These are phyloP conservation scores for Tympanopsis confertula DNA, from an alignment of 2,329 filamentous ascomycete species.

Conservation along the genomic window DNA sequence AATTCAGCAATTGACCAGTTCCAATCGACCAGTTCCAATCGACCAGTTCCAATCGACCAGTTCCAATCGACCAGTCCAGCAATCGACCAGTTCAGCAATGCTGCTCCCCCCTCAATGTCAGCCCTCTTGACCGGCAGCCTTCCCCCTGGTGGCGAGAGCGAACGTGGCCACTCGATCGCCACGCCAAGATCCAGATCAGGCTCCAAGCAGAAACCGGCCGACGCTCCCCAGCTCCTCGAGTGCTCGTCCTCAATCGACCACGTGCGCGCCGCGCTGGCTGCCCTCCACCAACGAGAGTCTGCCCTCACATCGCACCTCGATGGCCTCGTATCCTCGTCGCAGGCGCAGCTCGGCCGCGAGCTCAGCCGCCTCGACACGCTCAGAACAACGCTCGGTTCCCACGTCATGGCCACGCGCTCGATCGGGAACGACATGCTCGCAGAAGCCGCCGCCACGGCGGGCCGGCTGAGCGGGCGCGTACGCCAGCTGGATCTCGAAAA, in stretches of 20 bases:
- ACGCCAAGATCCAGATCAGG: constrained; percentile 5
- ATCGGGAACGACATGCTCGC: constrained; percentile 88
- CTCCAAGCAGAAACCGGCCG: constrained; percentile 6
- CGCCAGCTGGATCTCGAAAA: constrained; percentile 84
- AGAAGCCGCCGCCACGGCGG: constrained; percentile 72
- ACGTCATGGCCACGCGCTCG: constrained; percentile 70
- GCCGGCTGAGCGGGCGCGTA: constrained; percentile 74
- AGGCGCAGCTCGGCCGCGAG: constrained; percentile 77
- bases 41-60: too few relatives aligned
- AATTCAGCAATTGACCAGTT: too few relatives aligned
- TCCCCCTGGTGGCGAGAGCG: too few relatives aligned
- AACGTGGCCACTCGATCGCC: too few relatives aligned
- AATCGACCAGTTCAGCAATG: too few relatives aligned
- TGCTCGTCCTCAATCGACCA: constrained; percentile 66
- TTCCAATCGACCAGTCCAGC: too few relatives aligned
- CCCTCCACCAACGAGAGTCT: constrained; percentile 67
- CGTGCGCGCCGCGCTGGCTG: constrained; percentile 64
- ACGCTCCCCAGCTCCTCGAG: constrained; percentile 33
- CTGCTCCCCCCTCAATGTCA: too few relatives aligned
- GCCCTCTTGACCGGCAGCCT: too few relatives aligned
- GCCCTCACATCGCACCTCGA: constrained; percentile 65
- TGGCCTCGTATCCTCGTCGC: constrained; percentile 64
- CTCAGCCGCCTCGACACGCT: constrained; percentile 79
- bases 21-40: too few relatives aligned
- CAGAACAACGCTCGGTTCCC: constrained; percentile 75